Base-by-base conservation (phyloP, 2,329 filamentous ascomycete genomes). In the Pseudonectria foliicola region DNA sequence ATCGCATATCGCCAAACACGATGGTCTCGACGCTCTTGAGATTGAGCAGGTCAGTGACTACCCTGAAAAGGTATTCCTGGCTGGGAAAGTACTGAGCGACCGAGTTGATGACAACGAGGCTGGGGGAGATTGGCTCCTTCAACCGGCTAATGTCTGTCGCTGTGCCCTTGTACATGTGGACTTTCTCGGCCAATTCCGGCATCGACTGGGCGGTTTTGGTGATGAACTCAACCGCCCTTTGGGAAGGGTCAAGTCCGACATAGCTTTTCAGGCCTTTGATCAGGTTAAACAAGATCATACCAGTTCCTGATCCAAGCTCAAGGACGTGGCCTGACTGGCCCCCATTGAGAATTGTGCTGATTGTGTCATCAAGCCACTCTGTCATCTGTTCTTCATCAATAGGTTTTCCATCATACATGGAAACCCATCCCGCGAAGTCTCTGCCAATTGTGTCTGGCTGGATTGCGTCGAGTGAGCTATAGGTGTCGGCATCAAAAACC, bases 271-370 rank as follows among this genome's bases (percentile, higher is more conserved):
- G 7, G 0, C 40, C 43, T 0, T 36, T 2, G 1, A 13, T 31
- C 12, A 59, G 29, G 13, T 55, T 57, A 38, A 59, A 57, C 1
- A 59, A 37, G 7, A 57, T 50, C 55, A 57, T 59, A 1, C 56
- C 56, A 1, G 46, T 37, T 2, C 55, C 56, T 1, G 54, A 50
- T 2, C 56, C 56, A 1, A 60, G 35, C 29, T 59, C 56, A 0
- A 59, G 41, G 1, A 59, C 46, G n/a, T 45, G 28, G 2, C 38
- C 37, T 3, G 38, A 25, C 5, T 6, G 11, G 10, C 16, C 25
- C 7, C 39, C 44, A 5, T 50, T 41, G 10, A 29, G 39, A 1
- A 57, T 42, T 0, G 44, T 38, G 2, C 32, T 11, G 1, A 57
- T 50, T 1, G 53, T 55, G 10, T 59, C 56, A 7, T 56, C 47